phyloP scores from a whole-genome alignment of 768 basidiomycete species.

The Xerocomellus dryophilus region DNA sequence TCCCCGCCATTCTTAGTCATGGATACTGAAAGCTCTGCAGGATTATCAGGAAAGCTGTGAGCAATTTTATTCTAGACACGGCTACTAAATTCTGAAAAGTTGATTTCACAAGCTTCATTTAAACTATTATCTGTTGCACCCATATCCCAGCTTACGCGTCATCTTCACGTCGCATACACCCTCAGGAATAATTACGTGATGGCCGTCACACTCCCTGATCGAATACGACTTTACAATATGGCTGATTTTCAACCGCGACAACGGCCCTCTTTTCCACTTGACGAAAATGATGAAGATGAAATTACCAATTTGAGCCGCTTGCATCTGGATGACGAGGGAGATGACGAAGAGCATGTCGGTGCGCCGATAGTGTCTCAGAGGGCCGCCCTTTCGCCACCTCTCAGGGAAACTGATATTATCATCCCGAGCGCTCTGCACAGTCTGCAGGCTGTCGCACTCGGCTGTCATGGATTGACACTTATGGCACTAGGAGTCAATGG shows the following conservation, averaged over 20 bases:
- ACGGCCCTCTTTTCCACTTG: slow-evolving; percentile 41
- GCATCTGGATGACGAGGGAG: slow-evolving; percentile 29
- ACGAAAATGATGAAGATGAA: slow-evolving; percentile 24
- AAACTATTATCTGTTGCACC: slow-evolving; percentile 52
- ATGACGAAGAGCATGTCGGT: slow-evolving; percentile 19
- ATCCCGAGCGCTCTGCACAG: slow-evolving; percentile 14
- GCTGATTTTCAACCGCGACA: slow-evolving; percentile 43
- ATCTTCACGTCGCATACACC: slow-evolving; percentile 44
- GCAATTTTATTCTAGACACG: slow-evolving; percentile 20
- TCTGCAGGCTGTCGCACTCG: slow-evolving; percentile 43
- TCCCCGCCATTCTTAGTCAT: background rate
- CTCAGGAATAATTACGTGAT: slow-evolving; percentile 52
- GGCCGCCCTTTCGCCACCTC: slow-evolving; percentile 17
- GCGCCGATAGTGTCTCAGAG: background rate
- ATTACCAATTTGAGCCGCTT: slow-evolving; percentile 21
- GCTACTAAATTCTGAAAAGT: background rate
- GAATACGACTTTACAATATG: slow-evolving; percentile 46
- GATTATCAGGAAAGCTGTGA: slow-evolving; percentile 76
- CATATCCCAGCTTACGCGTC: slow-evolving; percentile 38
- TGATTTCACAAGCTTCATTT: slow-evolving; percentile 53
- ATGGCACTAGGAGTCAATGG: slow-evolving; percentile 21
- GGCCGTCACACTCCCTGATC: slow-evolving; percentile 40
- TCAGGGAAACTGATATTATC: slow-evolving; percentile 22
- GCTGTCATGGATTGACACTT: slow-evolving; percentile 38
- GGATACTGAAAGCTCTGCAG: slow-evolving; percentile 34